phyloP scores from a whole-genome alignment of 257 asterid genomes.

The Nicotiana paniculata region DNA sequence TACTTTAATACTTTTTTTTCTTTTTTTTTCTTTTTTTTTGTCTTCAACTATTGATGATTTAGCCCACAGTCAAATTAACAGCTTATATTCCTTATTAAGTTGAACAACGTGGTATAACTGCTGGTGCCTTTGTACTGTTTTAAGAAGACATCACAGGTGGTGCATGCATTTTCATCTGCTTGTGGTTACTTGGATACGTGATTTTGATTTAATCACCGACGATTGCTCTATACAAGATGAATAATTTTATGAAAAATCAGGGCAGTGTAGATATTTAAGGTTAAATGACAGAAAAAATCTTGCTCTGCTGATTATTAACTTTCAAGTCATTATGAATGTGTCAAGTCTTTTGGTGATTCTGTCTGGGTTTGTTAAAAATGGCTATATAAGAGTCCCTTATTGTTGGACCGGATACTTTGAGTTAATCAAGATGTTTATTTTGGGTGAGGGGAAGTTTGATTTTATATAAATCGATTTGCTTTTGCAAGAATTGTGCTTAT shows the following conservation, averaged over 20 bases:
- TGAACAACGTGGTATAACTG: not conserved
- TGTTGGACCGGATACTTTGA: not conserved
- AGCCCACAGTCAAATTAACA: not conserved
- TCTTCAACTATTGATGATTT: not conserved
- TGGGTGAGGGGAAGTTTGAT: not conserved
- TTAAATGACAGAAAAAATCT: not conserved
- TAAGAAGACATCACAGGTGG: not conserved
- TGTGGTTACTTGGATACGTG: not conserved
- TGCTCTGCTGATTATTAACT: not conserved
- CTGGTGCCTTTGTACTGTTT: not conserved
- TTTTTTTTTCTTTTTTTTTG: no score
- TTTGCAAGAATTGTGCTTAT: not conserved
- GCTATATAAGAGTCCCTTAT: not conserved
- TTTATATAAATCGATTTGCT: not conserved
- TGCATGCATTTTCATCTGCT: not conserved
- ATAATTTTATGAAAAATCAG: not conserved
- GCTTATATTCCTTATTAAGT: not conserved
- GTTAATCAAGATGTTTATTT: not conserved
- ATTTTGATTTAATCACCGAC: not conserved
- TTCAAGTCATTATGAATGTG: not conserved
- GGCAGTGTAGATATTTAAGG: not conserved
- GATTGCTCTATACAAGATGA: not conserved
- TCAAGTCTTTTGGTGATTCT: not conserved
- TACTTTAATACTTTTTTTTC: not conserved
- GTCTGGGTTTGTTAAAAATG: not conserved